Percentiles rank a stretch among this genome's conserved stretches.
phyloP scores from a whole-genome alignment of 1,139 yeast genomes.

The Geotrichum candidum region DNA sequence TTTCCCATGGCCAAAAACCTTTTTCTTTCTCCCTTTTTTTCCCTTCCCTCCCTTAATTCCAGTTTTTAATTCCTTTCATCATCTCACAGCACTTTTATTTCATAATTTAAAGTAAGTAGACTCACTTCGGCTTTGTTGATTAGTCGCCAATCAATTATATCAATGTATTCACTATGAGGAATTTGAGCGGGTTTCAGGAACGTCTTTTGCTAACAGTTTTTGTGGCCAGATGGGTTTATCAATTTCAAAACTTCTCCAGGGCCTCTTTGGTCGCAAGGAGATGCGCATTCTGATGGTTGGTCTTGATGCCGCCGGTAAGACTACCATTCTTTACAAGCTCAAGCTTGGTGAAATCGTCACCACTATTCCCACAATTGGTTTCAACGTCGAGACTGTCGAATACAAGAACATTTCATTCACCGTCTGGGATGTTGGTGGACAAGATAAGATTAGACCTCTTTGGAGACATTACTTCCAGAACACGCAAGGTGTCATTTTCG shows the following conservation, averaged over 20 bases:
- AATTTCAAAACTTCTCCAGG: constrained; percentile 13
- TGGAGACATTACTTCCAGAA: constrained; percentile 96
- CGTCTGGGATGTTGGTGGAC: constrained; percentile 98
- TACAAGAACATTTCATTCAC: constrained; percentile 91
- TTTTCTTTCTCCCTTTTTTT: constrained; percentile 1
- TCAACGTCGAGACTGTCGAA: constrained; percentile 91
- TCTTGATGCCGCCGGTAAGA: constrained; percentile 88
- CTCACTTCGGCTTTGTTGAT: background rate
- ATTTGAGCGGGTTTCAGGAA: background rate
- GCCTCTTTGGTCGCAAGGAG: constrained; percentile 41
- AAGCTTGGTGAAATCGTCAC: constrained; percentile 90
- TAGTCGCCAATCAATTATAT: background rate
- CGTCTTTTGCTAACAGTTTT: background rate
- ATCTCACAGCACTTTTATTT: background rate
- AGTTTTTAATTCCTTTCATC: background rate
- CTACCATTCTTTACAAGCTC: constrained; percentile 83
- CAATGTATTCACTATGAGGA: background rate
- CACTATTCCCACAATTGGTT: constrained; percentile 89
- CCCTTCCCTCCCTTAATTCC: constrained; percentile 1
- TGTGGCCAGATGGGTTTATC: constrained; percentile 10
- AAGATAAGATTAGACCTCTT: constrained; percentile 88
- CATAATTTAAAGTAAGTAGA: background rate
- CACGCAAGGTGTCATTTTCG: constrained; percentile 91
- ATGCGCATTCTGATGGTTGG: constrained; percentile 52
- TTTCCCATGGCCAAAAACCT: background rate